These are phyloP conservation scores for Fusarium verrucosum DNA, from an alignment of 2,329 filamentous ascomycete genomes.

Conservation along the genomic window DNA sequence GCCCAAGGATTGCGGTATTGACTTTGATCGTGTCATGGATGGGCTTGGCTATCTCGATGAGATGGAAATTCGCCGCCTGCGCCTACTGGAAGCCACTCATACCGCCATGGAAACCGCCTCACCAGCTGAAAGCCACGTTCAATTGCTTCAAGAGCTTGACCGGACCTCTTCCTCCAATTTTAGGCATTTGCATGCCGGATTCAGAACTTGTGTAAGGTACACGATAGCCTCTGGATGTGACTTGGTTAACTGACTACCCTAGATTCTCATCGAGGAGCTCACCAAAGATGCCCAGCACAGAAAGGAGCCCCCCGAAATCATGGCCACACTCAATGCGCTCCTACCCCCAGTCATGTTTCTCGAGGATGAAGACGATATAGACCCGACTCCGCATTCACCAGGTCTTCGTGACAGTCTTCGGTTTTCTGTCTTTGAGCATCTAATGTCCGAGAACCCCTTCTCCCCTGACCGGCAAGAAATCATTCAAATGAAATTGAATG, in stretches of 20 bases:
- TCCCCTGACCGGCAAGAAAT: slow-evolving; percentile 32
- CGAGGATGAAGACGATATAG: slow-evolving; percentile 34
- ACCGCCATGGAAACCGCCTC: slow-evolving; percentile 18
- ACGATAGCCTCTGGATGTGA: neutral
- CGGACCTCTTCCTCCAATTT: slow-evolving; percentile 45
- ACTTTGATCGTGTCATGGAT: slow-evolving; percentile 40
- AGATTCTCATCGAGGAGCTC: slow-evolving; percentile 45
- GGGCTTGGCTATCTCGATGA: slow-evolving; percentile 48
- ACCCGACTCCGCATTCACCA: slow-evolving; percentile 45
- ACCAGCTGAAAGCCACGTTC: slow-evolving; percentile 16
- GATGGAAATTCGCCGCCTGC: slow-evolving; percentile 47
- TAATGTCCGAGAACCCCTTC: slow-evolving; percentile 43
- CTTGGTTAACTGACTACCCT: neutral
- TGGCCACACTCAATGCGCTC: slow-evolving; percentile 51
- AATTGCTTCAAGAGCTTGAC: slow-evolving; percentile 47
- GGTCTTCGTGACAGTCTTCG: slow-evolving; percentile 50
- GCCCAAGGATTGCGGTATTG: slow-evolving; percentile 43
- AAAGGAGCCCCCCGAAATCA: slow-evolving; percentile 37
- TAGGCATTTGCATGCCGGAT: slow-evolving; percentile 46
- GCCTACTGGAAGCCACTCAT: slow-evolving; percentile 41
- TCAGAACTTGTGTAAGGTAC: slow-evolving; percentile 47
- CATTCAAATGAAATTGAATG: slow-evolving; percentile 47
- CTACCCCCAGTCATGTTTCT: slow-evolving; percentile 45
- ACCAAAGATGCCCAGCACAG: slow-evolving; percentile 5
- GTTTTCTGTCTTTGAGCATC: slow-evolving; percentile 49